These are phyloP conservation scores for Centella asiatica DNA, from an alignment of 129 eudicot species.

Conservation along the genomic window DNA sequence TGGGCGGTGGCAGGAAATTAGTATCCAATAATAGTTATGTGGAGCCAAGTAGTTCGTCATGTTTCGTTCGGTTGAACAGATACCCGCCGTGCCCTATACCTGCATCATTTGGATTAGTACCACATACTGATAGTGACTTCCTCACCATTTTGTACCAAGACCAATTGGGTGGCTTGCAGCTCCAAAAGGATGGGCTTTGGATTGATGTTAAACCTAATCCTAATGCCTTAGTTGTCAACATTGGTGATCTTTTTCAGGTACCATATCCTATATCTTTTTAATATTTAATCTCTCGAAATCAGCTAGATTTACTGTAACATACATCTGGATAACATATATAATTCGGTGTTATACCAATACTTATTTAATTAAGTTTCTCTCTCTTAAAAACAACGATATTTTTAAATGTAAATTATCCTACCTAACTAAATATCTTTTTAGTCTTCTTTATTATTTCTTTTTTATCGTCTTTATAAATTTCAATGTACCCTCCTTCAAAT, in stretches of 20 bases:
- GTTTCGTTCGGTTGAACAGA: slow-evolving; percentile 23
- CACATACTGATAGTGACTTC: slow-evolving; percentile 83
- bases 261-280: not conserved
- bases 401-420: too few relatives aligned
- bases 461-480: too few relatives aligned
- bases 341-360: too few relatives aligned
- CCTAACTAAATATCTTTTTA: too few relatives aligned
- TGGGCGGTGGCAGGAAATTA: not conserved
- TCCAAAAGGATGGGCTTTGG: slow-evolving; percentile 76
- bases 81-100: slow-evolving; percentile 18
- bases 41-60: slow-evolving; percentile 7
- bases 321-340: too few relatives aligned
- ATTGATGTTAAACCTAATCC: slow-evolving; percentile 65
- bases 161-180: slow-evolving; percentile 61
- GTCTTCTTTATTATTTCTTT: too few relatives aligned
- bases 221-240: slow-evolving; percentile 63
- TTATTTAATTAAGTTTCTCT: too few relatives aligned
- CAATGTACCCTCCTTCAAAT: too few relatives aligned
- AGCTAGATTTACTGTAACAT: too few relatives aligned
- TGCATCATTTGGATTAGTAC: slow-evolving; percentile 22
- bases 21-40: slow-evolving; percentile 1
- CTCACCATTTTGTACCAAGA: slow-evolving; percentile 79
- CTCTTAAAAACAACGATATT: too few relatives aligned
- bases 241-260: slow-evolving; percentile 46
- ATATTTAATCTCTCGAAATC: too few relatives aligned